Base-by-base conservation (phyloP, 148 eudicot species). In the Vaccinium myrtillus region DNA sequence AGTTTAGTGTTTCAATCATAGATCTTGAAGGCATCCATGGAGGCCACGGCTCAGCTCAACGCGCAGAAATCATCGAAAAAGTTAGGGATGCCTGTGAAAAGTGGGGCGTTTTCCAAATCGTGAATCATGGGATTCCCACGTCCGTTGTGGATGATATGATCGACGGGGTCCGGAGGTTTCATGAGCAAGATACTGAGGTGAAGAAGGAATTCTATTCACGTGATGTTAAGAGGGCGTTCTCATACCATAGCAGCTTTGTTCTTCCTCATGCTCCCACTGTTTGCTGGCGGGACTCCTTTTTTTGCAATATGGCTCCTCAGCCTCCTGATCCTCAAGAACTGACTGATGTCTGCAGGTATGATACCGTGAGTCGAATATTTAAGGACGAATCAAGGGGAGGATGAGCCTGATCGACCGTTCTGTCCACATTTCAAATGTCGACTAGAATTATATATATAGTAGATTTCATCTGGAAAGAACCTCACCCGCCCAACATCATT, bases 71-170 rank as follows among this genome's bases (percentile, higher is more conserved):
- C 1, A 82, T 85, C 25, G 27, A 84, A 10, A 32, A 75, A 46
- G 79, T 84, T 6, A 18, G 48, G 6, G 0, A 15, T 11, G 91
- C 89, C 9, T 83, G 82, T 0, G 84, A 87, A 56, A 73, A 70
- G 0, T 76, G 86, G 85, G 91, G 91, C 3, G 84, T 87, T 63
- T 89, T 89, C 73, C 91, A 87, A 48, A 80, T 89, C 75, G 49
- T 87, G 15, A 89, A 89, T 39, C 91, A 87, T 27, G 89, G 82
- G 49, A 55, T 86, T 61, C 81, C 75, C 15, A 63, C 6, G 10
- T 23, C 75, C 0, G 30, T 83, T 23, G 11, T 79, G 78, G 83
- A 70, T 11, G 83, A 43, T 56, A 84, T 84, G 86, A 12, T 79
- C 19, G 25, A 0, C 39, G 86, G 55, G 49, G 71, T 69, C 2